phyloP scores from a whole-genome alignment of 352 stramenopile genomes.

The Globisporangium echinulatum region DNA sequence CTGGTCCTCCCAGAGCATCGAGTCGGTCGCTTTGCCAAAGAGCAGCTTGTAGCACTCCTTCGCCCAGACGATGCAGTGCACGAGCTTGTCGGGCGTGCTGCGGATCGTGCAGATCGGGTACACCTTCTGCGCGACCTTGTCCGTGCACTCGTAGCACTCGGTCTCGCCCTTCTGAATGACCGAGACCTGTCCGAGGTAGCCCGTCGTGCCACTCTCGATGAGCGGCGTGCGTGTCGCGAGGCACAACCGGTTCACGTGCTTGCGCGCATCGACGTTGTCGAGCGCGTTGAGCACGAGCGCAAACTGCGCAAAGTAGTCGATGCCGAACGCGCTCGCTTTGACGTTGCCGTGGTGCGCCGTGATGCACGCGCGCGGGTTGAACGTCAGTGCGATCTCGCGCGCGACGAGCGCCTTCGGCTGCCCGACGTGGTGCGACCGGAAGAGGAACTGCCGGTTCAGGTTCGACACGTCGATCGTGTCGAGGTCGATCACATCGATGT shows the following conservation, averaged over 20 bases:
- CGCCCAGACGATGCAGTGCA: constrained; percentile 99
- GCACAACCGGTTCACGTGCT: constrained; percentile 99
- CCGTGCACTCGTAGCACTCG: constrained; percentile 99
- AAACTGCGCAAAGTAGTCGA: constrained; percentile 96
- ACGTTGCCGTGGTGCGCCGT: constrained; percentile 98
- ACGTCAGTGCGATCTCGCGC: constrained; percentile 65
- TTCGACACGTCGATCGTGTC: constrained; percentile 99
- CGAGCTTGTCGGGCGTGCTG: constrained; percentile 97
- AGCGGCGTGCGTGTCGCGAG: constrained; percentile 82
- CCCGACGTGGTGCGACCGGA: constrained; percentile 96
- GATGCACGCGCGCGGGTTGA: constrained; percentile 89
- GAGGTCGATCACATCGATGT: constrained; percentile 95
- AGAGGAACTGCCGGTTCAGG: constrained; percentile 99
- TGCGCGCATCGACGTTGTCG: constrained; percentile 98
- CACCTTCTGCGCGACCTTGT: constrained; percentile 93
- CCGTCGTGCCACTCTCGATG: constrained; percentile 98
- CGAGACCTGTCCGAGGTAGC: constrained; percentile 96
- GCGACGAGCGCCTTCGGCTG: constrained; percentile 93
- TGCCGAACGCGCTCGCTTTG: constrained; percentile 86
- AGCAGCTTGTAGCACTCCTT: constrained; percentile 89
- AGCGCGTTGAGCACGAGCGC: constrained; percentile 98
- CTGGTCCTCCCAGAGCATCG: constrained; percentile 94
- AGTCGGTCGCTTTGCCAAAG: constrained; percentile 79
- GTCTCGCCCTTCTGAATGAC: constrained; percentile 97
- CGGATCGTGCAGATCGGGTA: constrained; percentile 99